These are phyloP conservation scores for Quercus parvula DNA, from an alignment of 306 rosid species.

Conservation along the genomic window DNA sequence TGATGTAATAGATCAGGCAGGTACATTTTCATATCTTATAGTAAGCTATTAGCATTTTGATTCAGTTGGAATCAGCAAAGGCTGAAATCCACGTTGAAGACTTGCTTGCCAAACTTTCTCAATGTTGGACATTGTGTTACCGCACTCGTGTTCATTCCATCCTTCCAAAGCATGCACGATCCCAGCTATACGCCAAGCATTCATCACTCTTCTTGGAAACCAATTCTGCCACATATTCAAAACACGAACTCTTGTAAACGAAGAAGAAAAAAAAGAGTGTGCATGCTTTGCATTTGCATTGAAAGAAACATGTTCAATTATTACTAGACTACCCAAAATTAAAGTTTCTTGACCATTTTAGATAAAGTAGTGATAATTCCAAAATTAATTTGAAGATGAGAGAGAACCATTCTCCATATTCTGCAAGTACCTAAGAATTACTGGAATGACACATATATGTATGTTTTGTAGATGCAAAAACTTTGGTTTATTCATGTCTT, in stretches of 20 bases:
- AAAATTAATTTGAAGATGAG: too few relatives aligned
- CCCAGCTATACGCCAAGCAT: conserved; percentile 75
- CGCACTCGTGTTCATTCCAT: conserved; percentile 67
- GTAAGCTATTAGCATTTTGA: too few relatives aligned
- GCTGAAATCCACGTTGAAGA: conserved; percentile 69
- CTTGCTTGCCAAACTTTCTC: conserved; percentile 62
- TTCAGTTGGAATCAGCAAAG: too few relatives aligned
- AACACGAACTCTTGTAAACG: not conserved
- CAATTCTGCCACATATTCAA: conserved; percentile 40
- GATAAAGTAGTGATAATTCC: too few relatives aligned
- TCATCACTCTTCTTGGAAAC: conserved; percentile 83
- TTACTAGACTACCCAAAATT: not conserved
- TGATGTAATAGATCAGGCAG: too few relatives aligned
- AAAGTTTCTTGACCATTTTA: not conserved
- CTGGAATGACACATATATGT: too few relatives aligned
- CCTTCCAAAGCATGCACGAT: conserved; percentile 65
- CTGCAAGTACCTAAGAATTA: too few relatives aligned
- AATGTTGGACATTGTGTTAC: conserved; percentile 33
- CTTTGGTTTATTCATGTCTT: too few relatives aligned
- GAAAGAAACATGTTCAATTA: not conserved
- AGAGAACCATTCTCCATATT: accelerated
- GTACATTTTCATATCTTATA: too few relatives aligned
- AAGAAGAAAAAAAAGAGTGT: not conserved
- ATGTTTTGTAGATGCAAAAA: too few relatives aligned
- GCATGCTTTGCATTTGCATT: not conserved